Evolutionary conservation across 2,329 filamentous ascomycete genomes (phyloP).

Genomic region (Cordyceps fumosorosea): DNA sequence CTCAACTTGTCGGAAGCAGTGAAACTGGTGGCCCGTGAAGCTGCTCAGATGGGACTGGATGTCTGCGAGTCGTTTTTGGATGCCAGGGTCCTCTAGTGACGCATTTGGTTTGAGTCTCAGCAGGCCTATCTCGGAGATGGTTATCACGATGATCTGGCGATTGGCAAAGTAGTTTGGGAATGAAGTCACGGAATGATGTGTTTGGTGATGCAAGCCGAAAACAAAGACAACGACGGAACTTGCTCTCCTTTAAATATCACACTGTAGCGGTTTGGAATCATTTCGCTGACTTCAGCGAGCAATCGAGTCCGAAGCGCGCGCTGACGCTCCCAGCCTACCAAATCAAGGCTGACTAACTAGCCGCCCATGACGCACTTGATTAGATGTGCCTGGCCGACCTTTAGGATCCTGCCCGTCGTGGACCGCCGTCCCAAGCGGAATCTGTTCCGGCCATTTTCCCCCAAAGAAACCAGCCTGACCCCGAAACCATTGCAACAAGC

Average conservation of each 20-base stretch:
- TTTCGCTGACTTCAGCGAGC: not conserved
- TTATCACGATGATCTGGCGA: not conserved
- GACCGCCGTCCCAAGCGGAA: no score
- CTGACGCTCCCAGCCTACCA: not conserved
- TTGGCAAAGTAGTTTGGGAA: no score
- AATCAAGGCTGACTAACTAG: not conserved
- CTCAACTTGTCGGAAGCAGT: not conserved
- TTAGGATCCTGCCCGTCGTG: not conserved
- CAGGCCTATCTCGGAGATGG: not conserved
- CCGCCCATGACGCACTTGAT: not conserved
- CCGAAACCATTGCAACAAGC: no score
- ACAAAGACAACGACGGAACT: not conserved
- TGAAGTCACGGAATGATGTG: not conserved
- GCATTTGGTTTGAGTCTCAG: not conserved
- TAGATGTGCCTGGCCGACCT: not conserved
- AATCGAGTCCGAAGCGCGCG: not conserved
- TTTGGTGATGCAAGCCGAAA: not conserved
- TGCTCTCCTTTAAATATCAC: not conserved
- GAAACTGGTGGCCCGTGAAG: not conserved
- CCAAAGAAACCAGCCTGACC: no score
- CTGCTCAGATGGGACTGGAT: not conserved
- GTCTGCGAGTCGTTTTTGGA: not conserved
- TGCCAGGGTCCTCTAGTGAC: not conserved
- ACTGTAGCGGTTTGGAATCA: not conserved
- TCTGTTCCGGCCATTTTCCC: no score